Conservation (phyloP, 257 asterid species). For the Schizonepeta tenuifolia region DNA sequence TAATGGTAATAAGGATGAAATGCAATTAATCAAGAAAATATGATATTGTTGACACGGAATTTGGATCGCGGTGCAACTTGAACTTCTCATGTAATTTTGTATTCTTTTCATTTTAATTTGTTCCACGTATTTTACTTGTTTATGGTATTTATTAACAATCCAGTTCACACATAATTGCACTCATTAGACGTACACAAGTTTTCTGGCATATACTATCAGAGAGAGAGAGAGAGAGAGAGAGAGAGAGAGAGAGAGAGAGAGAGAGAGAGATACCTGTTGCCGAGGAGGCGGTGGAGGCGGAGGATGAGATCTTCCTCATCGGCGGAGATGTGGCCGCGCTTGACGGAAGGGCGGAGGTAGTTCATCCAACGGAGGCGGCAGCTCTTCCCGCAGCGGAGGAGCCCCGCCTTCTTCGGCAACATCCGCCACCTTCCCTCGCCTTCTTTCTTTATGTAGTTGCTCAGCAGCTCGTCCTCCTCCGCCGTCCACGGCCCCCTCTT, state of each 20-base stretch:
- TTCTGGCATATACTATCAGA: too few species aligned
- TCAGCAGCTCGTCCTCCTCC: conserved; percentile 82
- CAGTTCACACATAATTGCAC: too few species aligned
- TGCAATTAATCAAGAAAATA: too few species aligned
- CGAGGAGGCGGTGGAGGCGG: conserved; percentile 86
- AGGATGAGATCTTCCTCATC: conserved; percentile 86
- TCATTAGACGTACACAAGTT: too few species aligned
- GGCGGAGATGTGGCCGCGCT: conserved; percentile 74
- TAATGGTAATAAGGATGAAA: too few species aligned
- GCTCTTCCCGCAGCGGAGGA: conserved; percentile 95
- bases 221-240: too few species aligned
- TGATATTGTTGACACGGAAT: too few species aligned
- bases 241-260: not conserved
- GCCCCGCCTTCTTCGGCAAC: conserved; percentile 88
- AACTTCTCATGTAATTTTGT: too few species aligned
- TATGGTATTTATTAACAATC: too few species aligned
- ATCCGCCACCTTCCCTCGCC: conserved; percentile 92
- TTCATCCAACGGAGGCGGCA: conserved; percentile 95
- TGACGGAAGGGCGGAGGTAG: conserved; percentile 88
- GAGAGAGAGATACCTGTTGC: conserved; percentile 55
- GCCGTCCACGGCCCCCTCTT: conserved; percentile 94
- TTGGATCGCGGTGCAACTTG: too few species aligned
- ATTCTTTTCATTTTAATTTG: too few species aligned
- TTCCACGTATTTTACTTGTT: too few species aligned
- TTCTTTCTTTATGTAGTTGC: conserved; percentile 42